Percentiles rank a stretch among this genome's conserved stretches.
phyloP scores from a whole-genome alignment of 2,329 filamentous ascomycete genomes.

The Zasmidium angulare region DNA sequence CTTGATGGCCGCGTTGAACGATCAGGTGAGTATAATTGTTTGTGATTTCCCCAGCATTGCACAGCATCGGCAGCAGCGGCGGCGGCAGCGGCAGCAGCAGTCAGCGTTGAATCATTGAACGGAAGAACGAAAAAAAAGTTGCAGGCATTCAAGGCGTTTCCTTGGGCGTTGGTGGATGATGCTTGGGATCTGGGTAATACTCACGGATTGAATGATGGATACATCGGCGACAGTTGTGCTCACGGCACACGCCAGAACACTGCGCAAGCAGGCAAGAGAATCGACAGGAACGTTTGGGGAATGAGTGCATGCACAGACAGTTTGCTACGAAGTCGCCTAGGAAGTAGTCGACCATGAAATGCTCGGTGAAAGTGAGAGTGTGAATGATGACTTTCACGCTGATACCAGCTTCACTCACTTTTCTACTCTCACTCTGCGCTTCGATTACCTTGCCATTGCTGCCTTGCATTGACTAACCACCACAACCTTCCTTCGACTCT shows the following conservation, averaged over 20 bases:
- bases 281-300: neutral
- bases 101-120: neutral
- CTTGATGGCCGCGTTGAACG: neutral
- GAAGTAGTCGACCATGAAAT: too few relatives aligned
- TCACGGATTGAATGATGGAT: neutral
- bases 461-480: neutral
- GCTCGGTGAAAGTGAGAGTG: neutral
- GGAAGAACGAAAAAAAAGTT: neutral
- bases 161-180: neutral
- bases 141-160: neutral
- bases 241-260: neutral
- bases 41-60: neutral
- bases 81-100: too few relatives aligned
- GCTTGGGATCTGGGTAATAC: neutral
- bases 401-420: neutral
- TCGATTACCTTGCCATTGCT: neutral
- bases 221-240: neutral
- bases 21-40: too few relatives aligned
- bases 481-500: neutral
- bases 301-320: too few relatives aligned
- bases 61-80: too few relatives aligned
- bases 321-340: too few relatives aligned
- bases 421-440: neutral
- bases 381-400: constrained; percentile 2
- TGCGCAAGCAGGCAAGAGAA: neutral